Conservation (phyloP, 495 filamentous ascomycete genomes). For the Penicillium bovifimosum region DNA sequence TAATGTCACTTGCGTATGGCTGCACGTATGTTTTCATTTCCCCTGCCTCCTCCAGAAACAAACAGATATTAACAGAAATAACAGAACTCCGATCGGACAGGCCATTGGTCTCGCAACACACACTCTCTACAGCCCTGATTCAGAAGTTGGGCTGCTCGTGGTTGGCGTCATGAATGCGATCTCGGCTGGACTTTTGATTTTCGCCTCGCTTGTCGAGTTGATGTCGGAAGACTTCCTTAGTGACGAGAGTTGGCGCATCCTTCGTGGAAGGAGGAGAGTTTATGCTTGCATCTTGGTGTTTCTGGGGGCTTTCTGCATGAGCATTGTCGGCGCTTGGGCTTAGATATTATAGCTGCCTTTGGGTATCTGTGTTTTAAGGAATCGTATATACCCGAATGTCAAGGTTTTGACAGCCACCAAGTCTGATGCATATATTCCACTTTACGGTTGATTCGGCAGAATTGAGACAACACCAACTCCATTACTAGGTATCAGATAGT, state of each 20-base stretch:
- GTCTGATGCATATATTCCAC: too few relatives aligned
- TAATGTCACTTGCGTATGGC: slow-evolving; percentile 82
- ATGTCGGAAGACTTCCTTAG: slow-evolving; percentile 60
- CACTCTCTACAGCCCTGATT: slow-evolving; percentile 58
- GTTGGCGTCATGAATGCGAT: slow-evolving; percentile 69
- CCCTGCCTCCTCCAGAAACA: neutral
- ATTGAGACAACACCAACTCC: too few relatives aligned
- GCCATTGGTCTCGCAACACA: slow-evolving; percentile 66
- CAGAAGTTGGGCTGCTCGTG: slow-evolving; percentile 58
- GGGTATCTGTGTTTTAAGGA: too few relatives aligned
- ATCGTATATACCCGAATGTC: too few relatives aligned
- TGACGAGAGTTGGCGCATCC: slow-evolving; percentile 50
- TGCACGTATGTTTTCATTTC: slow-evolving; percentile 28
- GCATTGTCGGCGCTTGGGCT: slow-evolving; percentile 78
- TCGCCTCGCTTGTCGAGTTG: slow-evolving; percentile 56
- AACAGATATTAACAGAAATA: slow-evolving; percentile 13
- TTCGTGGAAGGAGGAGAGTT: slow-evolving; percentile 60
- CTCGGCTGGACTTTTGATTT: slow-evolving; percentile 56
- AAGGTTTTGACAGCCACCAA: too few relatives aligned
- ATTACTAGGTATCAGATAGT: too few relatives aligned
- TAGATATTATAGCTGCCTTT: slow-evolving; percentile 19
- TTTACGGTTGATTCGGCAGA: too few relatives aligned
- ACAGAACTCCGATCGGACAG: slow-evolving; percentile 75
- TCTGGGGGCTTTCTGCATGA: slow-evolving; percentile 70
- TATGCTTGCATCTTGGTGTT: slow-evolving; percentile 67